Evolutionary conservation across 345 rosid species (phyloP).

Genomic region (Populus davidiana): DNA sequence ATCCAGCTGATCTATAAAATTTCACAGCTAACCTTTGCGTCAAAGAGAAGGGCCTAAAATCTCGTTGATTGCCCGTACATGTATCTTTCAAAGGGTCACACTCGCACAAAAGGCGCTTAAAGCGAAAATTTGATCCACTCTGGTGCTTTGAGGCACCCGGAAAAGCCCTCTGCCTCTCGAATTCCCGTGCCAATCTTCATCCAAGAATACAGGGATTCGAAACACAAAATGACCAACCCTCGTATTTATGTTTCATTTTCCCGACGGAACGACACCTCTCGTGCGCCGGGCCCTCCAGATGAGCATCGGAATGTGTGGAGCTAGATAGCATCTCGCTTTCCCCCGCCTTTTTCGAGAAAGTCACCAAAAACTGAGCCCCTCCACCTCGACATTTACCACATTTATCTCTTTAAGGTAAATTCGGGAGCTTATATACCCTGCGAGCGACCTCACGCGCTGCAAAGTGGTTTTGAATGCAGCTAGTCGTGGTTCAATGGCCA

Average conservation of each 20-base stretch:
- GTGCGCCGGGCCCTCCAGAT: not conserved
- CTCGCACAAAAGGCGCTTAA: not conserved
- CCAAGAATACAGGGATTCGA: slow-evolving; percentile 5
- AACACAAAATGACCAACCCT: not conserved
- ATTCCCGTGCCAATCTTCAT: not conserved
- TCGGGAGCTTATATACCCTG: not conserved
- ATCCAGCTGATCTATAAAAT: not conserved
- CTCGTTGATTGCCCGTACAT: not conserved
- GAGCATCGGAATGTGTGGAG: not conserved
- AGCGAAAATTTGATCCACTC: not conserved
- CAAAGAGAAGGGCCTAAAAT: not conserved
- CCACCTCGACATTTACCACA: not conserved
- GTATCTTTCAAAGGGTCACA: not conserved
- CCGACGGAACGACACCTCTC: not conserved
- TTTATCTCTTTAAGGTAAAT: not conserved
- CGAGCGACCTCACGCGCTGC: not conserved
- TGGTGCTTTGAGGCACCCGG: not conserved
- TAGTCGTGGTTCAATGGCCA: not conserved
- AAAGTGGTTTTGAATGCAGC: not conserved
- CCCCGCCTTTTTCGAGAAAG: slow-evolving; percentile 8
- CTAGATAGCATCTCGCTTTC: slow-evolving; percentile 1
- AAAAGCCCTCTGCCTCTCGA: not conserved
- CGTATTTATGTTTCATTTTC: not conserved
- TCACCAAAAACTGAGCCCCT: not conserved
- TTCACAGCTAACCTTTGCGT: not conserved